Conservation (phyloP, 257 asterid genomes). For the Hygrophila difformis region DNA sequence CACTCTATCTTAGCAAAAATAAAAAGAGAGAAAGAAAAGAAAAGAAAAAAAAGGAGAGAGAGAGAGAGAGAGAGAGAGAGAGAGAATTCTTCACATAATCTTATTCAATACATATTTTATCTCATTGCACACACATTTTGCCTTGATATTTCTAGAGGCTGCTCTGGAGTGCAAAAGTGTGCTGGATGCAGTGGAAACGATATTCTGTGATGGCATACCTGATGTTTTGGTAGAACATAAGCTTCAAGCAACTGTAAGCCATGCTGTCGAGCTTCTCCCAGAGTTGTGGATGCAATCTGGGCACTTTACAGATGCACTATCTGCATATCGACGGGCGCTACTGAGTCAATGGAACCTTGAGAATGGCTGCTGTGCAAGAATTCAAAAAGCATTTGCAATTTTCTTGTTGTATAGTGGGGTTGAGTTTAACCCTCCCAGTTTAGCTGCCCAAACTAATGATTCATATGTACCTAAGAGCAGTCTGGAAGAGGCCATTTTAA, state of each 20-base stretch:
- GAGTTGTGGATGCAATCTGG: constrained; percentile 89
- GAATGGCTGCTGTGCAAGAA: constrained; percentile 83
- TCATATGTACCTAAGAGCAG: constrained; percentile 83
- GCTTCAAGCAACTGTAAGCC: constrained; percentile 91
- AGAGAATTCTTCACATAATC: neutral
- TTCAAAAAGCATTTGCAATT: constrained; percentile 87
- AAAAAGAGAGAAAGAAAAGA: no score
- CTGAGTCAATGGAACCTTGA: constrained; percentile 96
- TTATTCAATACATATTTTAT: constrained; percentile 13
- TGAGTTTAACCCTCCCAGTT: constrained; percentile 80
- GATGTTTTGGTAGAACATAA: constrained; percentile 70
- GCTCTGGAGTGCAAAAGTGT: constrained; percentile 86
- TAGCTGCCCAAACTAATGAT: constrained; percentile 78
- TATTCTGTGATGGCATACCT: constrained; percentile 73
- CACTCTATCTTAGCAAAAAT: no score
- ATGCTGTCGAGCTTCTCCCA: constrained; percentile 93
- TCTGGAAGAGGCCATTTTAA: constrained; percentile 92
- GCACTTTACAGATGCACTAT: constrained; percentile 55
- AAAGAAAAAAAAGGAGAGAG: no score
- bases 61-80: no score
- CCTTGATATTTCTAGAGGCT: constrained; percentile 66
- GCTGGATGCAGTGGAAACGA: constrained; percentile 93
- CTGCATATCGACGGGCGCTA: constrained; percentile 85
- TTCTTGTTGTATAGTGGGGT: constrained; percentile 84
- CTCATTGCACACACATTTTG: constrained; percentile 25